Base-by-base conservation (phyloP, 2,329 filamentous ascomycete species). In the Pleomassaria siparia region DNA sequence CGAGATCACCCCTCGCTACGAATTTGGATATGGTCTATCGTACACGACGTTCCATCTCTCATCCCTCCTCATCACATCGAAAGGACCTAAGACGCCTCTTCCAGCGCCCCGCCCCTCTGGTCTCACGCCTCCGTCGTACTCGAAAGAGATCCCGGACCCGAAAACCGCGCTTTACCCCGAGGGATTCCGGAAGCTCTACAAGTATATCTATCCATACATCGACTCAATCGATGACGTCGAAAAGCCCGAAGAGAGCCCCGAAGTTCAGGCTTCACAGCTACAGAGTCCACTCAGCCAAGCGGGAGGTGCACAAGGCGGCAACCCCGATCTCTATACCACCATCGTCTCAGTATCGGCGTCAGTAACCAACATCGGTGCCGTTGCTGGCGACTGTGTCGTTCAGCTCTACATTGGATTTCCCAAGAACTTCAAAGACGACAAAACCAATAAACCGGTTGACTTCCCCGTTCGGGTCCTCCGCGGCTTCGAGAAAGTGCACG, bases 1-100 rank as follows among this genome's bases (percentile, higher is more conserved):
- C 45, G 76, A 79, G 47, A 85, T 94, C 50, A 76, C 77, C 4
- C 91, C 91, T 0, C 86, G 88, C 1, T 96, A 86, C 64, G 87
- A 89, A 39, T 96, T 96, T 59, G 91, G 92, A 0, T 91, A 85
- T 50, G 92, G 91, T 0, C 79, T 96, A 2, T 89, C 85, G 43
- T 95, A 94, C 73, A 91, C 89, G 0, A 80, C 73, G 1, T 95
- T 92, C 67, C 73, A 80, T 11, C 79, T 89, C 47, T 77, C 76
- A 10, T 77, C 80, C 25, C 70, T 74, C 8, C 69, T 87, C 40
- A 60, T 71, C 54, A 64, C 49, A 44, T 70, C 15, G 55, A 70
- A 16, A 51, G 77, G 76, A 41, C 57, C 69, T 6, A 86, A 84
- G 64, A 59, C 58, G 2, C 61, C 56, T 7, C 49, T 68, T 2